phyloP scores from a whole-genome alignment of 139 green algal species.

The Eudorina sp. region DNA sequence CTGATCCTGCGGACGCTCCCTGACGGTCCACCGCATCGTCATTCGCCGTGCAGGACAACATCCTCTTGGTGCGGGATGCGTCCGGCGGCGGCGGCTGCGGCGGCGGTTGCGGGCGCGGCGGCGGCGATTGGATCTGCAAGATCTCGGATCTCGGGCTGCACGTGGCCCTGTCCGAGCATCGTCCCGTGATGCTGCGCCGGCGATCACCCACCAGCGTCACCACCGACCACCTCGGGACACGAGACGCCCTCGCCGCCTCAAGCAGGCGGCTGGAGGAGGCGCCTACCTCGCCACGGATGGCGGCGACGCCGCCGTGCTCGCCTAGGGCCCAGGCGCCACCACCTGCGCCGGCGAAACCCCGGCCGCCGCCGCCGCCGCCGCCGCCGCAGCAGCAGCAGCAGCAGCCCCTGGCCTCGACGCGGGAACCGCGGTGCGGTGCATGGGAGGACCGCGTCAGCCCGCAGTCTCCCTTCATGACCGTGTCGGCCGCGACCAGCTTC shows the following conservation, averaged over 20 bases:
- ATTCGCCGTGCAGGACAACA: background rate
- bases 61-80: background rate
- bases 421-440: no score
- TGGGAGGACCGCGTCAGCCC: no score
- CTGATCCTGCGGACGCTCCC: background rate
- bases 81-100: no score
- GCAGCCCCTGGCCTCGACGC: no score
- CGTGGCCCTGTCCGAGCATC: background rate
- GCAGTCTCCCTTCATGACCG: background rate
- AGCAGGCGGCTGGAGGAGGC: no score
- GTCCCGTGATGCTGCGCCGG: background rate
- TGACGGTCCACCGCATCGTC: background rate
- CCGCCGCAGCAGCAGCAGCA: background rate
- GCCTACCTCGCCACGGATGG: no score
- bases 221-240: no score
- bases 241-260: no score
- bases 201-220: background rate
- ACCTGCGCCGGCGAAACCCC: background rate
- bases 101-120: background rate
- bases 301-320: no score
- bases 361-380: background rate
- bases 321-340: no score
- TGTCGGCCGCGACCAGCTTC: background rate
- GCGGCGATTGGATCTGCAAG: background rate
- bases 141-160: background rate